Conservation (phyloP, 495 filamentous ascomycete genomes). For the Podospora conica region DNA sequence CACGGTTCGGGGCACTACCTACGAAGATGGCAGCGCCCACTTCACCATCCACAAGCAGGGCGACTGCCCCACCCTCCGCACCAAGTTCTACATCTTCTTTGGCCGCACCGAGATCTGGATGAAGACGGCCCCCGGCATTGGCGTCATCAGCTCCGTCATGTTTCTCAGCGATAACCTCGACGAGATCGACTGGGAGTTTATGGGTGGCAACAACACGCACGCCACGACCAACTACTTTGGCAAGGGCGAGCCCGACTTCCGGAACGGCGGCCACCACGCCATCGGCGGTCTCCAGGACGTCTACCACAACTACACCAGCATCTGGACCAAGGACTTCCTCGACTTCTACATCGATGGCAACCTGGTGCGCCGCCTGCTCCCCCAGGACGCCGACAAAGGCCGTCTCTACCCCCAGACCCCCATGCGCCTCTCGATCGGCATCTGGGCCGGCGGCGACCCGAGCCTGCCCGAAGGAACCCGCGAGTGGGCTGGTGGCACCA, state of each 20-base stretch:
- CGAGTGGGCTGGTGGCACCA: conserved; percentile 75
- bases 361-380: conserved; percentile 60
- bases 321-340: conserved; percentile 69
- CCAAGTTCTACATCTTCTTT: conserved; percentile 73
- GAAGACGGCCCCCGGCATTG: conserved; percentile 65
- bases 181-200: conserved; percentile 88
- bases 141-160: conserved; percentile 78
- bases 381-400: conserved; percentile 56
- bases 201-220: conserved; percentile 55
- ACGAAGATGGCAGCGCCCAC: conserved; percentile 45
- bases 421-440: conserved; percentile 74
- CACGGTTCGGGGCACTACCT: conserved; percentile 51
- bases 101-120: conserved; percentile 64
- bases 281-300: conserved; percentile 34
- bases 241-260: conserved; percentile 54
- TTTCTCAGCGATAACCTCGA: conserved; percentile 80
- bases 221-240: conserved; percentile 84
- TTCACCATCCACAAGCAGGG: conserved; percentile 66
- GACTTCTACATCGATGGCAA: conserved; percentile 68
- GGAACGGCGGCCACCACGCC: conserved; percentile 54
- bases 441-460: conserved; percentile 81
- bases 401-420: conserved; percentile 77
- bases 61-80: conserved; percentile 68
- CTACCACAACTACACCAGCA: conserved; percentile 77
- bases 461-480: conserved; percentile 46